Conservation (phyloP, 2,329 filamentous ascomycete species). For the Aureobasidium zeae region DNA sequence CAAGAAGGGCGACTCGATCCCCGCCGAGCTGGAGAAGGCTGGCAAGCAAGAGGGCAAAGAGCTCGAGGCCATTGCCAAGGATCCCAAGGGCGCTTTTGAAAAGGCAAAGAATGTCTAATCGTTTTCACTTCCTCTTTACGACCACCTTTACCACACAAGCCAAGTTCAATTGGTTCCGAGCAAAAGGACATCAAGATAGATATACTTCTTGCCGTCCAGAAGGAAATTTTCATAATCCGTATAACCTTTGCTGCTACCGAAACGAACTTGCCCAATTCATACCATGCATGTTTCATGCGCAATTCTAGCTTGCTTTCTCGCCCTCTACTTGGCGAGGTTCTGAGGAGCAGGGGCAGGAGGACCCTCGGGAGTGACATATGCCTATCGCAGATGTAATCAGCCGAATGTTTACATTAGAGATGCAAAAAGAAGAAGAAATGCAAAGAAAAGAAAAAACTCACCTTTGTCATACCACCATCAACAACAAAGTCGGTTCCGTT, state of each 20-base stretch:
- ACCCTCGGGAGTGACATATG: slow-evolving; percentile 62
- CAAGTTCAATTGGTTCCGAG: slow-evolving; percentile 1
- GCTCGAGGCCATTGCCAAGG: slow-evolving; percentile 25
- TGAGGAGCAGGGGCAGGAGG: slow-evolving; percentile 43
- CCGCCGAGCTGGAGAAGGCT: slow-evolving; percentile 36
- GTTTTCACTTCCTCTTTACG: background rate
- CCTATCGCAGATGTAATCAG: slow-evolving; percentile 32
- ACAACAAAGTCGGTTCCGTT: slow-evolving; percentile 90
- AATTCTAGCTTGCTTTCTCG: too few species aligned
- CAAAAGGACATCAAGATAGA: slow-evolving; percentile 13
- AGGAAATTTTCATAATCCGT: slow-evolving; percentile 3
- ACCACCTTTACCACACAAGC: background rate
- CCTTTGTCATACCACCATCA: slow-evolving; percentile 89
- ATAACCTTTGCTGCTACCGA: slow-evolving; percentile 3
- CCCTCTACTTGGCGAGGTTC: slow-evolving; percentile 25
- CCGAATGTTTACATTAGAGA: too few species aligned
- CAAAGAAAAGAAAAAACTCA: slow-evolving; percentile 20
- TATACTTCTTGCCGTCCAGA: slow-evolving; percentile 12
- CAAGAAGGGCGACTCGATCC: slow-evolving; percentile 42
- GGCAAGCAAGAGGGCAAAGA: slow-evolving; percentile 29
- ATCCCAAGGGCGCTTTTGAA: slow-evolving; percentile 28
- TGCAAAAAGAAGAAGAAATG: background rate
- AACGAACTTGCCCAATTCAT: slow-evolving; percentile 2
- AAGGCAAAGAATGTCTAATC: slow-evolving; percentile 28
- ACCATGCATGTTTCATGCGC: slow-evolving; percentile 2